A percentile compares a stretch with the other conserved stretches of the same genome.
Conservation (phyloP, 2,329 filamentous ascomycete species). For the Aspergillus quadricinctus region DNA sequence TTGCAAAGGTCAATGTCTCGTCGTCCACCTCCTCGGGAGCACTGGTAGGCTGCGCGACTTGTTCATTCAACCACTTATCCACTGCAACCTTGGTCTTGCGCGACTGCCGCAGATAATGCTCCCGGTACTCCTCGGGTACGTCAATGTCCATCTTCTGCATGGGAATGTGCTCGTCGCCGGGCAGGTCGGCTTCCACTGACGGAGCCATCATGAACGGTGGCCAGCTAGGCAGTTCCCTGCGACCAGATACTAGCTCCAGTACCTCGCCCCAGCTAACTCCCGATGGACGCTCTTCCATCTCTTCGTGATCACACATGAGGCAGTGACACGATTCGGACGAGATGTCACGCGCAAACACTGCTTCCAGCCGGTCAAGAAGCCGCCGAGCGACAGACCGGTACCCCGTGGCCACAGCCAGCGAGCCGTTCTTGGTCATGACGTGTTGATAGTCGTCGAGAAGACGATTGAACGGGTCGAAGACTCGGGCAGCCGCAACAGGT, state of each 20-base stretch:
- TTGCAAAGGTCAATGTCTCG: conserved; percentile 88
- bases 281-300: conserved; percentile 49
- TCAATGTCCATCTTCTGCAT: conserved; percentile 86
- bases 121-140: conserved; percentile 86
- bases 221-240: conserved; percentile 81
- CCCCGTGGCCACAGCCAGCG: conserved; percentile 88
- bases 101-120: conserved; percentile 86
- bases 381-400: conserved; percentile 91
- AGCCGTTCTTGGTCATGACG: conserved; percentile 79
- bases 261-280: conserved; percentile 95
- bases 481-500: conserved; percentile 61
- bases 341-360: conserved; percentile 90
- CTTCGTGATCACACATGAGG: conserved; percentile 71
- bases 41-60: conserved; percentile 67
- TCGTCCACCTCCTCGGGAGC: conserved; percentile 88
- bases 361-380: conserved; percentile 82
- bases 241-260: conserved; percentile 83
- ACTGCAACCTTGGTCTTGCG: conserved; percentile 90
- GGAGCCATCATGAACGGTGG: conserved; percentile 75
- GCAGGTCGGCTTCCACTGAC: conserved; percentile 54
- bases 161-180: conserved; percentile 50
- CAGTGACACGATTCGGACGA: conserved; percentile 81
- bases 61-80: conserved; percentile 81
- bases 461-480: conserved; percentile 79
- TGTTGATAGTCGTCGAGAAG: conserved; percentile 80